Evolutionary conservation across 805 yeast species (phyloP).

Genomic region (Trichomonascus vanleenenianus): DNA sequence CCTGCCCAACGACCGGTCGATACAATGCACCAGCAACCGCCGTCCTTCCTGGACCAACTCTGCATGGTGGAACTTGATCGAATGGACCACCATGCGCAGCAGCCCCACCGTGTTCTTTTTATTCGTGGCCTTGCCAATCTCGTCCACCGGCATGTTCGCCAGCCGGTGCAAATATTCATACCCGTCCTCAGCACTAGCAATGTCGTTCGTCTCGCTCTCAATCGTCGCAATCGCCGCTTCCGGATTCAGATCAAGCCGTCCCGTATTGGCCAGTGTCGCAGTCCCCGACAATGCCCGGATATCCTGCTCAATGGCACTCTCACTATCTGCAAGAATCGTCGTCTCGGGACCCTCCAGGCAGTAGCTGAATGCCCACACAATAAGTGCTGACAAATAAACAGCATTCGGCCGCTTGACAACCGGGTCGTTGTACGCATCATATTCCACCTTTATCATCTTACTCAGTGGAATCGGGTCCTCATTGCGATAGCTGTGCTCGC

Average conservation of each 20-base stretch:
- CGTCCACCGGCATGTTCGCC: slow-evolving; percentile 13
- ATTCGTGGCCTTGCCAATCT: slow-evolving; percentile 33
- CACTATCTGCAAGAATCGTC: slow-evolving; percentile 1
- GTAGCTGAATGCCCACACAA: slow-evolving; percentile 29
- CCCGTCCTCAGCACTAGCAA: slow-evolving; percentile 36
- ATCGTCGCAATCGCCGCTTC: slow-evolving; percentile 6
- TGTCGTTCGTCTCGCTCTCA: slow-evolving; percentile 6
- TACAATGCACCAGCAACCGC: slow-evolving; percentile 10
- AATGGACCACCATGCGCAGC: slow-evolving; percentile 26
- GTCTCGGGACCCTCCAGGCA: slow-evolving; percentile 27
- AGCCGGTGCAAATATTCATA: slow-evolving; percentile 43
- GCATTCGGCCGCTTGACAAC: slow-evolving; percentile 25
- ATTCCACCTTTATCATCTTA: slow-evolving; percentile 12
- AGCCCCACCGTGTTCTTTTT: slow-evolving; percentile 51
- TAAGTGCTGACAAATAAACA: slow-evolving; percentile 22
- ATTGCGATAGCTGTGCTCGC: slow-evolving; percentile 2
- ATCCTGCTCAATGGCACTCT: slow-evolving; percentile 2
- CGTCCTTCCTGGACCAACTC: slow-evolving; percentile 19
- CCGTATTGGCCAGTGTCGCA: slow-evolving; percentile 8
- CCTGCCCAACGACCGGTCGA: slow-evolving; percentile 10
- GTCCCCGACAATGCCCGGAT: not conserved
- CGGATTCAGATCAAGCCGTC: slow-evolving; percentile 1
- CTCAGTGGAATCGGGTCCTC: slow-evolving; percentile 6
- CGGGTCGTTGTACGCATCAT: slow-evolving; percentile 21
- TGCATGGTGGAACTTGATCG: slow-evolving; percentile 23